These are phyloP conservation scores for Leucosporidium creatinivorum DNA, from an alignment of 768 basidiomycete genomes.

Conservation along the genomic window DNA sequence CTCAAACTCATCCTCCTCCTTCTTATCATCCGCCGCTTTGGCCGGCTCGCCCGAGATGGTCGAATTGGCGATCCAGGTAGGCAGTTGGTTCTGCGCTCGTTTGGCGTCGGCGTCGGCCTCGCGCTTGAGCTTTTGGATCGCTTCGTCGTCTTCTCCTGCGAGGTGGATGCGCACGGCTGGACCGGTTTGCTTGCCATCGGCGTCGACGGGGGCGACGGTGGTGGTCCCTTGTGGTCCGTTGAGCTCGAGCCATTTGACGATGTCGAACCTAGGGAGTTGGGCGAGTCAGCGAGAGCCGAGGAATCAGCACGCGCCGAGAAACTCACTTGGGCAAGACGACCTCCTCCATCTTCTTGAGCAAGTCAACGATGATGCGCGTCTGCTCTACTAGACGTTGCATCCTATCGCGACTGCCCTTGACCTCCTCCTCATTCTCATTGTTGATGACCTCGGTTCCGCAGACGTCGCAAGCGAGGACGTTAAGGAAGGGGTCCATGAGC, in stretches of 20 bases:
- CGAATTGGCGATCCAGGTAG: conserved; percentile 90
- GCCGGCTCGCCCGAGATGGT: conserved; percentile 91
- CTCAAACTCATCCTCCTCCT: too few species aligned
- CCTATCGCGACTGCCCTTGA: conserved; percentile 76
- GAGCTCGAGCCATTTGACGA: conserved; percentile 46
- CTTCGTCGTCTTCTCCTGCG: conserved; percentile 74
- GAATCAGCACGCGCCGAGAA: too few species aligned
- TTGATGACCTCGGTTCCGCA: conserved; percentile 77
- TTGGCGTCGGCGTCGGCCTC: conserved; percentile 77
- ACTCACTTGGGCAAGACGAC: conserved; percentile 76
- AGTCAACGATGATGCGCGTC: conserved; percentile 78
- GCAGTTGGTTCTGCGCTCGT: conserved; percentile 77
- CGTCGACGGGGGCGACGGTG: conserved; percentile 48
- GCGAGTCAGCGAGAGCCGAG: neutral
- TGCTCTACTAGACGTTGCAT: conserved; percentile 93
- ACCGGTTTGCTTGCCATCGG: neutral
- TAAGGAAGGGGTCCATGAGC: conserved; percentile 63
- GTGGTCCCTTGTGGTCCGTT: conserved; percentile 65
- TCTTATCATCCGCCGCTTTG: conserved; percentile 50
- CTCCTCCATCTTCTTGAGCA: conserved; percentile 77
- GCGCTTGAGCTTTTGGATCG: conserved; percentile 62
- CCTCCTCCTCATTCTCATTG: conserved; percentile 82
- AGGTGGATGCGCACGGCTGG: conserved; percentile 64
- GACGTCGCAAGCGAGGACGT: conserved; percentile 73
- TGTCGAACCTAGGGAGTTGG: conserved; percentile 26